Evolutionary conservation across 148 eudicot genomes (phyloP).

Genomic region (Amaranthus cruentus): DNA sequence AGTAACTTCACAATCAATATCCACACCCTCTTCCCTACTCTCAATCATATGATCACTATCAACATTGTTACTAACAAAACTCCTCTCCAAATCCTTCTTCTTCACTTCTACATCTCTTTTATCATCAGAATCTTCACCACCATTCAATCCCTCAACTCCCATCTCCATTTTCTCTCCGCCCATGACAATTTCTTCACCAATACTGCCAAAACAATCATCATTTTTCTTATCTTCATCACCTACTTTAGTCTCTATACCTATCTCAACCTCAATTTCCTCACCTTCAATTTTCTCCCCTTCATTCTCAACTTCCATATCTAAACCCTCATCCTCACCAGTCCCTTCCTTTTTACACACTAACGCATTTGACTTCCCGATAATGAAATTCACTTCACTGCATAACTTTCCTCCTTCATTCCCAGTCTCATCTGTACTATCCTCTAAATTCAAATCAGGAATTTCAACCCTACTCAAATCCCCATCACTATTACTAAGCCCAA

Average conservation of each 20-base stretch:
- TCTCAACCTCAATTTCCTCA: conserved; percentile 16
- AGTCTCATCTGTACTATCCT: conserved; percentile 17
- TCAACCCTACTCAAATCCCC: conserved; percentile 16
- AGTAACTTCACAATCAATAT: conserved; percentile 5
- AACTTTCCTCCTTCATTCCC: conserved; percentile 12
- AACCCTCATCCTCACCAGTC: conserved; percentile 7
- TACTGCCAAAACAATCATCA: conserved; percentile 5
- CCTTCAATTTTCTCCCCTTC: conserved; percentile 10
- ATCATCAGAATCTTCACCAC: conserved; percentile 15
- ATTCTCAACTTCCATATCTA: conserved; percentile 16
- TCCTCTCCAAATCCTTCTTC: conserved; percentile 17
- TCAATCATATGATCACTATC: conserved; percentile 2
- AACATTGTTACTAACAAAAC: conserved; percentile 1
- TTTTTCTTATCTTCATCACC: neutral
- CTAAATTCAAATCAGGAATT: conserved; percentile 28
- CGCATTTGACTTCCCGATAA: conserved; percentile 6
- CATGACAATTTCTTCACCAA: conserved; percentile 14
- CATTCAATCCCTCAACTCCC: conserved; percentile 23
- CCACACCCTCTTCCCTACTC: conserved; percentile 3
- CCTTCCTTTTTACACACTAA: conserved; percentile 12
- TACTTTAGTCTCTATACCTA: neutral
- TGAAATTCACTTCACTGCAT: conserved; percentile 13
- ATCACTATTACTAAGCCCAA: conserved; percentile 11
- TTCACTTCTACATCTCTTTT: conserved; percentile 7
- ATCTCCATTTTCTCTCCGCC: conserved; percentile 17